These are phyloP conservation scores for Citropsis articulata DNA, from an alignment of 345 rosid genomes.

Conservation along the genomic window DNA sequence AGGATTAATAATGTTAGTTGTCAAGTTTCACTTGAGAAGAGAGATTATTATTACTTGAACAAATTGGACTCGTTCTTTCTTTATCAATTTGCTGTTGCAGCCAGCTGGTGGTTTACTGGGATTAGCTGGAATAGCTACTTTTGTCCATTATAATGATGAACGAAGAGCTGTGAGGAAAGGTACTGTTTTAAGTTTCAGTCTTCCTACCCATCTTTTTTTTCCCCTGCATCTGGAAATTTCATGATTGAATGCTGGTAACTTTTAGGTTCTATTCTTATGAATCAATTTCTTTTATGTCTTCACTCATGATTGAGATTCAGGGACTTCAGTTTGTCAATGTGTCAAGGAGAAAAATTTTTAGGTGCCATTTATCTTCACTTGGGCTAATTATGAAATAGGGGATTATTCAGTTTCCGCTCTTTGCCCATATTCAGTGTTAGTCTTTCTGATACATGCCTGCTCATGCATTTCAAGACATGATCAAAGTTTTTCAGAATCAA, in stretches of 20 bases:
- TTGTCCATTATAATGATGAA: constrained; percentile 77
- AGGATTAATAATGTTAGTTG: neutral
- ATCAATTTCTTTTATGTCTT: neutral
- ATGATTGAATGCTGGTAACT: neutral
- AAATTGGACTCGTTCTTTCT: neutral
- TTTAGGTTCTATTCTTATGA: neutral
- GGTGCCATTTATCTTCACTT: neutral
- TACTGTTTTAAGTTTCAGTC: constrained; percentile 20
- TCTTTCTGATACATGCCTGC: neutral
- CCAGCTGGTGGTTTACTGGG: constrained; percentile 61
- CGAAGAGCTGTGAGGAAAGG: constrained; percentile 68
- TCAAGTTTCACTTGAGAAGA: neutral
- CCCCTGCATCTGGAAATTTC: neutral
- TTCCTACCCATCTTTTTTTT: neutral
- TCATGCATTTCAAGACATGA: neutral
- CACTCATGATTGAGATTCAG: neutral
- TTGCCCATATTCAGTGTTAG: neutral
- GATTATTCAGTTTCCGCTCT: neutral
- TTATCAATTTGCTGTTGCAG: constrained; percentile 35
- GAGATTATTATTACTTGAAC: neutral
- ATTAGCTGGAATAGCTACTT: constrained; percentile 51
- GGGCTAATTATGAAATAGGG: neutral
- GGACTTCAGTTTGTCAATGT: neutral
- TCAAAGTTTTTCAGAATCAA: neutral
- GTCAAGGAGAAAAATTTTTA: neutral